phyloP scores from a whole-genome alignment of 805 yeast genomes.

The Cyberlindnera japonica region DNA sequence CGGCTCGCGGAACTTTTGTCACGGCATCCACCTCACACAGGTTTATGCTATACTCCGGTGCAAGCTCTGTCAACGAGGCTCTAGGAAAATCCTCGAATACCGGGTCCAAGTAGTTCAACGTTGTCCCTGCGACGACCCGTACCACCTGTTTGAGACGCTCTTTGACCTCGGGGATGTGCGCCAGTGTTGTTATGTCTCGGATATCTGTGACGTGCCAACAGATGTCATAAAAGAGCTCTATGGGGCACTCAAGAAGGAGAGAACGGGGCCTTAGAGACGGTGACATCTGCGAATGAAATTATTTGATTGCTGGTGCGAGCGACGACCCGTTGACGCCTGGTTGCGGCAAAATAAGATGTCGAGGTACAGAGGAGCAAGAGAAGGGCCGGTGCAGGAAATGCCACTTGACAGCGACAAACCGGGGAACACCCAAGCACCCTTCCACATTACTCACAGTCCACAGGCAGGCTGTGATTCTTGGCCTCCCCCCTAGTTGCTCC shows the following conservation, averaged over 20 bases:
- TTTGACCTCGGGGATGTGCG: conserved; percentile 4
- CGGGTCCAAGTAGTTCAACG: not conserved
- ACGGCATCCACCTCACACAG: conserved; percentile 9
- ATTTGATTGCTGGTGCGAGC: not conserved
- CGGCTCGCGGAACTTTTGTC: conserved; percentile 1
- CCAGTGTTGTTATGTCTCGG: conserved; percentile 4
- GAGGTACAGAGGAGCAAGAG: too few relatives aligned
- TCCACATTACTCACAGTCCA: too few relatives aligned
- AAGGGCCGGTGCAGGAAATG: too few relatives aligned
- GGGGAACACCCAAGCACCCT: too few relatives aligned
- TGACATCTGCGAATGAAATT: not conserved
- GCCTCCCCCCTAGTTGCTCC: too few relatives aligned
- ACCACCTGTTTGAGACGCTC: conserved; percentile 1
- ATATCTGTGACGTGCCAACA: conserved; percentile 7
- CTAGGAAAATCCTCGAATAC: conserved; percentile 7
- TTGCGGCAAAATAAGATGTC: too few relatives aligned
- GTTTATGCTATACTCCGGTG: conserved; percentile 11
- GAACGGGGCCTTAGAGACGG: not conserved
- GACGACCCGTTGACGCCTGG: too few relatives aligned
- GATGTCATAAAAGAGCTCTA: conserved; percentile 7
- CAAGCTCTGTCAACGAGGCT: not conserved
- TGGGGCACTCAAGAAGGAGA: conserved; percentile 7
- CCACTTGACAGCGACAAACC: too few relatives aligned
- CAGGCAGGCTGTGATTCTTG: too few relatives aligned
- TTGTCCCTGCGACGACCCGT: conserved; percentile 1